Evolutionary conservation across 2,329 filamentous ascomycete genomes (phyloP), one percentile per base, ranked within the genome.

Genomic region (Cladosporium sp.): DNA sequence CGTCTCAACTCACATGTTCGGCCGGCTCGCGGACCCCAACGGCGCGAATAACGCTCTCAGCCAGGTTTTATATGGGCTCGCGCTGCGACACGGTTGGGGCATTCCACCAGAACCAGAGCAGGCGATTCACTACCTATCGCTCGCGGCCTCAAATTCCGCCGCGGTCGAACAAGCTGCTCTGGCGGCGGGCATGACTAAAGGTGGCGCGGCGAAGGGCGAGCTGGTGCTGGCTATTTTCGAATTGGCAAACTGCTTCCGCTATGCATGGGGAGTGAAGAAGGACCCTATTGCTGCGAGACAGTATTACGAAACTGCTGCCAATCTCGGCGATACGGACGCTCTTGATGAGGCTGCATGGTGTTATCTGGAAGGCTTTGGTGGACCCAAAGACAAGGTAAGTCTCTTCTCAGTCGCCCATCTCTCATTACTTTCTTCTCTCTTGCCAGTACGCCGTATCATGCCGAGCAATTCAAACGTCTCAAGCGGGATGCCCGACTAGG

Each of bases 291-390:
- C 94, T 49, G 94, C 94, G 51, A 80, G 82, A 67, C 81, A 96
- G 82, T 99, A 97, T 75, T 99, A 97, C 75, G 93, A 97, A 77
- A 97, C 93, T 9, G 94, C 94, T 28, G 94, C 94, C 61, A 97
- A 99, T 73, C 78, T 99, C 65, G 94, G 94, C 61, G 94, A 99
- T 74, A 90, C 90, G 45, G 94, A 99, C 78, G 94, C 92, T 59
- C 96, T 97, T 92, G 96, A 97, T 72, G 93, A 97, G 75, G 88
- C 88, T 56, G 94, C 87, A 37, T 96, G 92, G 91, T 99, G 94
- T 78, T 97, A 94, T 80, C 75, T 95, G 28, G 89, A 97, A 72
- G 94, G 94, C n/a, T 96, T 96, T 75, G 94, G 94, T 36, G 93
- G 92, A 70, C 94, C 92, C 75, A 99, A 97, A 75, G 92, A 99